Base-by-base conservation (phyloP, 179 eudicot species). In the Pouteria campechiana region DNA sequence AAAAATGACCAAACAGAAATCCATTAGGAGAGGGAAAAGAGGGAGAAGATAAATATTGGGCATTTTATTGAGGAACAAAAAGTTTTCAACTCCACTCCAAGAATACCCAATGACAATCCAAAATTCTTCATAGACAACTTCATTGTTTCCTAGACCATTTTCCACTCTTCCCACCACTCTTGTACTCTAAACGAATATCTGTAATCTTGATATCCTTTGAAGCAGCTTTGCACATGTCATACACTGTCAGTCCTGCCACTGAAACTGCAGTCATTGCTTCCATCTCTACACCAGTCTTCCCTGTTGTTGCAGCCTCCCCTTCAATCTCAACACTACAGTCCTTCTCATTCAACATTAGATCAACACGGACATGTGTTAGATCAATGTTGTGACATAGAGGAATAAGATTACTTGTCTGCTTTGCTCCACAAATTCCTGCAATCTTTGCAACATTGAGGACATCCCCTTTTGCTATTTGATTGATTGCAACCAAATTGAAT, bases 191-290 rank as follows among this genome's bases (percentile, higher is more conserved):
- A 48, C 73, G 62, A 14, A 79, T 75, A 50, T 81, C 61, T 7
- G 90, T 74, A 30, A 86, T 70, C 62, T 68, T 61, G 22, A 86
- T 82, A 54, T 73, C 61, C 60, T 86, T 90, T n/a, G 94, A 86
- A 50, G 81, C 84, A 64, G 98, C 96, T 58, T 90, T 90, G 72
- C 98, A 86, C 98, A 82, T 90, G 50, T 90, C 98, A 54, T 90
- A 90, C 7, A 90, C 85, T 2, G 92, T 86, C 17, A 90, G 67
- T 11, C 96, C 94, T 5, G 96, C 88, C 52, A 90, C 37, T 18
- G 75, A 58, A 29, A 82, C 94, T 11, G 88, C 94, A 17, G 88
- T 79, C 79, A 92, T 31, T 7, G 96, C 96, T 72, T 92, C 99
- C 96, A 92, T 90, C 67, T 82, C 96, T 24, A 87, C 99, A 55